Percentiles rank a stretch among this genome's conserved stretches.
Conservation (phyloP, 106 monocot genomes). For the Dactylorhiza incarnata region DNA sequence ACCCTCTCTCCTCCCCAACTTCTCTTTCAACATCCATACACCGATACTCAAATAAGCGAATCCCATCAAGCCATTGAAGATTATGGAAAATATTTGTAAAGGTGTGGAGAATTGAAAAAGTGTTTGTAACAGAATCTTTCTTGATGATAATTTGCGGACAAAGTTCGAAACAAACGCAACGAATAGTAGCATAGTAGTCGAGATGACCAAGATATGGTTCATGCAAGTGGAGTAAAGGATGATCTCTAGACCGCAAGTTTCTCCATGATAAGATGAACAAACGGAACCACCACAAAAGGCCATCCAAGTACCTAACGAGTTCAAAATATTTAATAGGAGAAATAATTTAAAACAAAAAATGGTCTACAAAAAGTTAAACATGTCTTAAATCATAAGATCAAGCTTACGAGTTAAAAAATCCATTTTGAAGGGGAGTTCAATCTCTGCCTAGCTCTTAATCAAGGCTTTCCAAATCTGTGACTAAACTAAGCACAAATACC, state of each 20-base stretch:
- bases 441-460: not conserved
- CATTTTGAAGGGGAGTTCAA: conserved; percentile 2
- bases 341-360: not conserved
- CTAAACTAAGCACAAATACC: not conserved
- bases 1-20: conserved; percentile 9
- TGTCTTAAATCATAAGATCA: not conserved
- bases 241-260: conserved; percentile 14
- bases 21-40: conserved; percentile 26
- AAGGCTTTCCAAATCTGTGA: not conserved
- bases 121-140: not conserved
- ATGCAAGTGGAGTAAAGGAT: conserved; percentile 25
- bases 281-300: conserved; percentile 29
- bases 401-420: conserved; percentile 21
- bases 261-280: conserved; percentile 15
- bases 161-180: conserved; percentile 22
- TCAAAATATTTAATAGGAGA: not conserved
- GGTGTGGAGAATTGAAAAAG: conserved; percentile 8
- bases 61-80: conserved; percentile 30
- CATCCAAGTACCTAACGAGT: conserved; percentile 14
- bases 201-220: conserved; percentile 36
- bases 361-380: not conserved
- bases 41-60: conserved; percentile 38
- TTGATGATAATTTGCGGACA: conserved; percentile 12
- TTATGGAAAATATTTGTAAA: conserved; percentile 16
- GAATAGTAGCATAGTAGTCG: conserved; percentile 25